Conservation (phyloP, 331 rosid species). For the Spiraea crenata region DNA sequence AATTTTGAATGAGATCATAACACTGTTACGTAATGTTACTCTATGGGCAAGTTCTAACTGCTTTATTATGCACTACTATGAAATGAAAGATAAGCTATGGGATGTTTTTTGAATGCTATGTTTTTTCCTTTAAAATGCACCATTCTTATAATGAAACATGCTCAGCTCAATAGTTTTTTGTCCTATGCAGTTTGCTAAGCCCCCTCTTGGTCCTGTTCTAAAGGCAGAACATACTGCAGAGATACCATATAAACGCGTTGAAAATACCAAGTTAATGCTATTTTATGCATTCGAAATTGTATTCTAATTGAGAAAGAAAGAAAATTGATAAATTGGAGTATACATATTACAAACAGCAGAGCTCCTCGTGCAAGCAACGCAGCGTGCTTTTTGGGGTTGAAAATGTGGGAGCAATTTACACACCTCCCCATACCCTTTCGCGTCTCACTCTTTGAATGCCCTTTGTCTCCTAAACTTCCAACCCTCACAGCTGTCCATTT, state of each 20-base stretch:
- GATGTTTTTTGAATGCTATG: neutral
- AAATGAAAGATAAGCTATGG: too few relatives aligned
- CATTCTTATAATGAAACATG: neutral
- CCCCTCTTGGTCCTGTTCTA: neutral
- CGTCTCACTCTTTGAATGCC: conserved; percentile 35
- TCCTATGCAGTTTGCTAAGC: neutral
- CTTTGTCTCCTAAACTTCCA: conserved; percentile 53
- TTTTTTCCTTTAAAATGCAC: neutral
- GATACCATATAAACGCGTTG: conserved; percentile 13
- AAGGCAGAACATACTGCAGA: conserved; percentile 5
- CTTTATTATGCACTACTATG: too few relatives aligned
- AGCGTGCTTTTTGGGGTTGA: conserved; percentile 48
- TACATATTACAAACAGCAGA: too few relatives aligned
- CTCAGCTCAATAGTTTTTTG: neutral
- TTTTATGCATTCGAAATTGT: neutral
- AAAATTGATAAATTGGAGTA: too few relatives aligned
- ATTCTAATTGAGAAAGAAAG: too few relatives aligned
- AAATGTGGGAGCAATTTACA: conserved; percentile 41
- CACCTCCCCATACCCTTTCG: conserved; percentile 33
- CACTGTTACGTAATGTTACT: too few relatives aligned
- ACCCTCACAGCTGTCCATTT: conserved; percentile 64
- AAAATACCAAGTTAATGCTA: neutral
- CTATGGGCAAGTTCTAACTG: too few relatives aligned
- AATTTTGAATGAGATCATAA: too few relatives aligned
- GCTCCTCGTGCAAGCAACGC: conserved; percentile 47